Evolutionary conservation across 2,329 filamentous ascomycete genomes (phyloP).

Genomic region (Paraphaeosphaeria minitans): DNA sequence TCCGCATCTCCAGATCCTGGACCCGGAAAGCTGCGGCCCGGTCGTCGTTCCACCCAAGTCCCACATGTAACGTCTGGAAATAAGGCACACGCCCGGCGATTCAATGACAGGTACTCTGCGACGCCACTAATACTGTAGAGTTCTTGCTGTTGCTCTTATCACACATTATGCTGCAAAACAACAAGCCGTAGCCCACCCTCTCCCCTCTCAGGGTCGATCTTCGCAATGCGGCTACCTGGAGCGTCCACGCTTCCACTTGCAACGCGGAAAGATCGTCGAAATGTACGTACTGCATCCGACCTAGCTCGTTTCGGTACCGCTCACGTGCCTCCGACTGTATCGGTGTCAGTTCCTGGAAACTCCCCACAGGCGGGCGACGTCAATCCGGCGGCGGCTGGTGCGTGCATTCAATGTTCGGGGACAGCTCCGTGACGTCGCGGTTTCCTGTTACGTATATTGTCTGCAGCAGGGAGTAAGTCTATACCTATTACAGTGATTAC

Average conservation of each 20-base stretch:
- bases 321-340: not conserved
- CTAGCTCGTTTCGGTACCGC: not conserved
- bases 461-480: not conserved
- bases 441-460: not conserved
- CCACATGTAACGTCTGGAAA: not conserved
- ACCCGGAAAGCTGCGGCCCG: not conserved
- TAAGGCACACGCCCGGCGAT: not conserved
- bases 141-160: not conserved
- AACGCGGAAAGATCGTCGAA: not conserved
- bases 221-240: not conserved
- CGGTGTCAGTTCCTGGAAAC: not conserved
- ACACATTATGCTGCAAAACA: not conserved
- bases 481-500: not conserved
- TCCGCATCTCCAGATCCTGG: not conserved
- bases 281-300: not conserved
- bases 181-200: not conserved
- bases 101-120: not conserved
- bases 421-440: not conserved
- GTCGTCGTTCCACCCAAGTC: not conserved
- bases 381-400: not conserved
- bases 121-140: not conserved
- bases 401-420: conserved; percentile 1
- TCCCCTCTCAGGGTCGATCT: no score
- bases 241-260: not conserved
- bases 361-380: not conserved